Evolutionary conservation across 2,329 filamentous ascomycete species (phyloP).

Genomic region (Neofusicoccum laricinum): DNA sequence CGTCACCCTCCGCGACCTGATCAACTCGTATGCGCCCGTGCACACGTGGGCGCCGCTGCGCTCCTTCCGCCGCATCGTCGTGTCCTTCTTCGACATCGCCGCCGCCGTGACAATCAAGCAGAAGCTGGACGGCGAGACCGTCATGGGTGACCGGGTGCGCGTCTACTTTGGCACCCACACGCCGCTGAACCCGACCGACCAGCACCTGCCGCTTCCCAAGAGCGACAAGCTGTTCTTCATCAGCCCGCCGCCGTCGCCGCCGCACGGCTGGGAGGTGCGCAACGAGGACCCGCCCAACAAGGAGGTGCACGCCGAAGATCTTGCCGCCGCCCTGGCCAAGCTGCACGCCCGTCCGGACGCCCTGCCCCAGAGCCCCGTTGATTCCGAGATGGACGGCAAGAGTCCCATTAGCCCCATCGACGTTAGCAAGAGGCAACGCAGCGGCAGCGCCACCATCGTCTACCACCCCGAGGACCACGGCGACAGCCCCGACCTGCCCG

Average conservation of each 20-base stretch:
- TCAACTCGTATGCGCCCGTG: slow-evolving; percentile 67
- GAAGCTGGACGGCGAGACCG: slow-evolving; percentile 69
- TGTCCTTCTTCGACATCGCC: slow-evolving; percentile 70
- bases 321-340: slow-evolving; percentile 55
- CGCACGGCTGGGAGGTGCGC: slow-evolving; percentile 63
- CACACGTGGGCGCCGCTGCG: slow-evolving; percentile 78
- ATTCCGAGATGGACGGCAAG: slow-evolving; percentile 24
- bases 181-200: slow-evolving; percentile 37
- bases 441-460: slow-evolving; percentile 59
- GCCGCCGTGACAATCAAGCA: slow-evolving; percentile 69
- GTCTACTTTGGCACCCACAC: slow-evolving; percentile 40
- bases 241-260: slow-evolving; percentile 60
- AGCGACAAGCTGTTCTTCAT: slow-evolving; percentile 65
- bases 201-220: slow-evolving; percentile 48
- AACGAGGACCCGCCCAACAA: slow-evolving; percentile 65
- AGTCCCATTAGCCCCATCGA: slow-evolving; percentile 23
- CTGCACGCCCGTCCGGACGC: slow-evolving; percentile 42
- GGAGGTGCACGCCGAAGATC: slow-evolving; percentile 61
- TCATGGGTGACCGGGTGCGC: slow-evolving; percentile 60
- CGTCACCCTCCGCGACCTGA: slow-evolving; percentile 68
- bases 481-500: slow-evolving; percentile 56
- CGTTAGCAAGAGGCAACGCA: slow-evolving; percentile 29
- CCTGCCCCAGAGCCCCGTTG: slow-evolving; percentile 21
- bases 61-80: slow-evolving; percentile 77
- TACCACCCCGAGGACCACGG: slow-evolving; percentile 63